Base-by-base conservation (phyloP, 139 green algal genomes). In the Chlorella sorokiniana region DNA sequence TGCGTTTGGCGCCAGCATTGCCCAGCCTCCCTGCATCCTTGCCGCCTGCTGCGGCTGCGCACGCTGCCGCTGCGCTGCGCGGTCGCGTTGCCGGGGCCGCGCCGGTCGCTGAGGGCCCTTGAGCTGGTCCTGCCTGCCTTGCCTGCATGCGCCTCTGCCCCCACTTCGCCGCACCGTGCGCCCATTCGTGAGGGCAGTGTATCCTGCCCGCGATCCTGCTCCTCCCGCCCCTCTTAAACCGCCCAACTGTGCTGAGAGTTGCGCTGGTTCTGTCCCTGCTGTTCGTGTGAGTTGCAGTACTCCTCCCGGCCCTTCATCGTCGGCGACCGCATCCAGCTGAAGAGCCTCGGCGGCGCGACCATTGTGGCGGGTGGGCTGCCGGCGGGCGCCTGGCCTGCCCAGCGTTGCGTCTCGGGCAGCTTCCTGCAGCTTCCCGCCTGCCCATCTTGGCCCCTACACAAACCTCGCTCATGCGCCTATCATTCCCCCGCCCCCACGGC, bases 301-400 rank as follows among this genome's bases (percentile, higher is more conserved):
- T 78, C 85, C 42, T 86, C 88, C 1, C 64, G 77, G 41, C 83
- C 84, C 1, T 91, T 91, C 70, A 74, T 91, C 7, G 81, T 83
- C 33, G 89, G 87, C 1, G 89, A 92, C 31, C 65, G 83, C 2
- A 69, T 92, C 31, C 82, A 90, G 82, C 82, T 92, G 41, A 89
- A 88, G 70, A 86, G 67, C 29, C 76, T 81, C 22, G 27, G 35
- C 25, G 87, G 84, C 1, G 63, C 56, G n/a, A 56, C 40, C 23
- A 75, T 82, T 44, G 77, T 61, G 8, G 33, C 77, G 31, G 77
- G 77, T 61, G 33, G 27, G 76, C 38, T 8, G 33, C 23, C 1
- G 64, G n/a, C 2, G 1, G 5, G n/a, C 3, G 52, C 20, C 27
- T 61, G 11, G 3, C 11, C 8, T 18, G 20, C 9, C 27, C 20